phyloP scores from a whole-genome alignment of 352 stramenopile species.

The Phytophthora podocarpi region DNA sequence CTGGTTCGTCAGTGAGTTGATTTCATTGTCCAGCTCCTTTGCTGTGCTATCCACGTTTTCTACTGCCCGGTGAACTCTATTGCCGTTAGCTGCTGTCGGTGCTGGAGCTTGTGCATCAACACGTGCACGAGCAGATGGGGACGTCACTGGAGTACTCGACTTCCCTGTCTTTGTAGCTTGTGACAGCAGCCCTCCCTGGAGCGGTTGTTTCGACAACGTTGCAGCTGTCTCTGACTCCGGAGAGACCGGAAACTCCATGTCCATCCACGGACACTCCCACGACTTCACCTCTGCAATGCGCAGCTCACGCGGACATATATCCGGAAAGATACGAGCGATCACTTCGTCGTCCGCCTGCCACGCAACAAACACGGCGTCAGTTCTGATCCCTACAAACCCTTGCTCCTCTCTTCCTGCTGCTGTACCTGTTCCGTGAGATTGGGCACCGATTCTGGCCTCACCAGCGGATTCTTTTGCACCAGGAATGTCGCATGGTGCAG shows the following conservation, averaged over 20 bases:
- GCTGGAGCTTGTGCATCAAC: not conserved
- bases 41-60: slow-evolving; percentile 4
- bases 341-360: slow-evolving; percentile 48
- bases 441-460: slow-evolving; percentile 22
- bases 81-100: not conserved
- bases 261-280: slow-evolving; percentile 81
- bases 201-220: not conserved
- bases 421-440: slow-evolving; percentile 36
- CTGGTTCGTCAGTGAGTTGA: slow-evolving; percentile 42
- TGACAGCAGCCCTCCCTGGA: slow-evolving; percentile 10
- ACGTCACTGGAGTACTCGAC: not conserved
- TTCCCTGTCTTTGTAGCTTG: slow-evolving; percentile 2
- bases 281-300: slow-evolving; percentile 84
- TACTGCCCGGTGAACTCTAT: slow-evolving; percentile 5
- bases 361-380: slow-evolving; percentile 5
- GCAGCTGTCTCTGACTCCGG: slow-evolving; percentile 1
- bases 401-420: not conserved
- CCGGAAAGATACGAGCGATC: slow-evolving; percentile 78
- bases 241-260: slow-evolving; percentile 37
- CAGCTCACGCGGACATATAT: slow-evolving; percentile 79
- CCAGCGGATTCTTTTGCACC: slow-evolving; percentile 20
- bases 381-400: not conserved
- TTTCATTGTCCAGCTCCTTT: slow-evolving; percentile 48
- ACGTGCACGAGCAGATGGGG: not conserved
- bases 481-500: slow-evolving; percentile 26